Base-by-base conservation (phyloP, 352 stramenopile species). In the Pythium brassicae region DNA sequence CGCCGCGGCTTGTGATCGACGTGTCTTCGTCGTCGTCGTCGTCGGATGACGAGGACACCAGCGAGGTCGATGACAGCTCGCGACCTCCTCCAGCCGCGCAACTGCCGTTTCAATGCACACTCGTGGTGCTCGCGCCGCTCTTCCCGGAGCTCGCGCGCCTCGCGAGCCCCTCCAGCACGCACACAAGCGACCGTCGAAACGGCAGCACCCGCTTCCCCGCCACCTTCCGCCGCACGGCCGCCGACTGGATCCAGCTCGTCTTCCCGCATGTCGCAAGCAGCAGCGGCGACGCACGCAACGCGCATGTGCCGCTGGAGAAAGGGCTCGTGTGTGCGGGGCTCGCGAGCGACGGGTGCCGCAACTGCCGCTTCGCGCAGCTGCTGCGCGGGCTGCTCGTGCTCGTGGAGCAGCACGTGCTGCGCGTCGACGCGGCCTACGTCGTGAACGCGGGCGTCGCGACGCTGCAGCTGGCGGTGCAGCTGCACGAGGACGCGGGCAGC, bases 301-400 rank as follows among this genome's bases (percentile, higher is more conserved):
- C 45, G 23, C 23, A 35, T 9, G 32, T 74, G 34, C 54, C 44
- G 34, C 54, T 84, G 10, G 47, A 60, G 23, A 75, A 77, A 49
- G 61, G 73, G 45, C 65, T 86, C 23, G 59, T 57, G 54, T 89
- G 79, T 47, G 63, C 83, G 11, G 79, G 82, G 44, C 62, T 55
- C n/a, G 40, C 59, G 23, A 60, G 32, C 26, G 65, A 53, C 40
- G 78, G 76, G 29, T 77, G 61, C 45, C 54, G 45, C 35, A 54
- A 49, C 29, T 89, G 79, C 61, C 56, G 69, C 54, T 87, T 75
- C 55, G 66, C 71, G 48, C 72, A 68, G 34, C 68, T 90, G 47
- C 35, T 90, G 25, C 60, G 50, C 20, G 60, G 50, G 11, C 25
- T 86, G 19, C n/a, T 87, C n/a, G 65, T 77, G 63, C 62, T 87